Percentiles rank a stretch among this genome's conserved stretches.
These are phyloP conservation scores for Zymoseptoria ardabiliae DNA, from an alignment of 2,329 filamentous ascomycete species.

Conservation along the genomic window DNA sequence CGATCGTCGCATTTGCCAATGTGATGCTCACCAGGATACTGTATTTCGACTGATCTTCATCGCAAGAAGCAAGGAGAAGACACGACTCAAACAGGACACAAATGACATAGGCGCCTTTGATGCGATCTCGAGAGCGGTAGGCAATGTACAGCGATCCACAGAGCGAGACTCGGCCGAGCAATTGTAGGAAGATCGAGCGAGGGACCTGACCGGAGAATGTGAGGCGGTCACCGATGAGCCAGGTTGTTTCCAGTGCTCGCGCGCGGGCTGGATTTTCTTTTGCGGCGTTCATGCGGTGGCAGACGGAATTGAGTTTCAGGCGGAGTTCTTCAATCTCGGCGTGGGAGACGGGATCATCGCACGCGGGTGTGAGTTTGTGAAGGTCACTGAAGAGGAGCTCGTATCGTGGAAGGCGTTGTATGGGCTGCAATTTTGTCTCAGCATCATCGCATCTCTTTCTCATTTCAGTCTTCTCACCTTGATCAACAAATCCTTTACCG, in stretches of 20 bases:
- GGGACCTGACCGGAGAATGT: constrained; percentile 61
- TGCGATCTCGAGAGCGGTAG: constrained; percentile 63
- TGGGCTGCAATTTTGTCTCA: constrained; percentile 52
- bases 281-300: constrained; percentile 74
- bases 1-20: constrained; percentile 57
- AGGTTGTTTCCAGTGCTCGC: constrained; percentile 68
- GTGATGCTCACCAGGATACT: constrained; percentile 67
- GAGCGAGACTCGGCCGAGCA: constrained; percentile 70
- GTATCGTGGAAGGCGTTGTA: constrained; percentile 88
- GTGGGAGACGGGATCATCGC: constrained; percentile 77
- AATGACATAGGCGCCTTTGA: constrained; percentile 75
- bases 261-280: constrained; percentile 67
- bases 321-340: constrained; percentile 70
- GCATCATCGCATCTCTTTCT: background rate
- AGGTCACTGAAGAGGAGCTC: constrained; percentile 80
- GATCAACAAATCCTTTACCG: constrained; percentile 78
- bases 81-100: constrained; percentile 77
- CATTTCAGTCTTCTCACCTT: constrained; percentile 53
- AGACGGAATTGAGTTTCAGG: constrained; percentile 63
- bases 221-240: constrained; percentile 75
- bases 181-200: constrained; percentile 51
- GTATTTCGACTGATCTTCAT: constrained; percentile 60
- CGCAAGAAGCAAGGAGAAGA: constrained; percentile 64
- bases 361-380: constrained; percentile 71
- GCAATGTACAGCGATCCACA: constrained; percentile 79